These are phyloP conservation scores for Trichoderma cornu-damae DNA, from an alignment of 2,329 filamentous ascomycete species.

Conservation along the genomic window DNA sequence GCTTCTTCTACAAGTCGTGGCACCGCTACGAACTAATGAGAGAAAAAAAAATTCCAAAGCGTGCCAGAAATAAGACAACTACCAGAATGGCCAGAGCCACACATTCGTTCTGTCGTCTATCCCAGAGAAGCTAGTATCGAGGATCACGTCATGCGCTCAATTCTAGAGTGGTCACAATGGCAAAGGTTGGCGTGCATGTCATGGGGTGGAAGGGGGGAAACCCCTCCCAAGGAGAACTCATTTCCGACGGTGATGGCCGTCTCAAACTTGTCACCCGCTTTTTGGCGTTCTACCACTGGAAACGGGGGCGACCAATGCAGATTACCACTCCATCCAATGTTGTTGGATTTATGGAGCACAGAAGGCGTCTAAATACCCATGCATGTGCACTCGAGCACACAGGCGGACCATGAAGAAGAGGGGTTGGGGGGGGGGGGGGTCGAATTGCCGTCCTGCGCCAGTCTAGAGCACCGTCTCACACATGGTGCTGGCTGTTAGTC, in stretches of 20 bases:
- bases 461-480: slow-evolving; percentile 19
- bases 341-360: neutral
- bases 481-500: neutral
- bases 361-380: neutral
- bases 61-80: too few relatives aligned
- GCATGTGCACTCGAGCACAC: neutral
- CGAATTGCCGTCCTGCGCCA: slow-evolving; percentile 23
- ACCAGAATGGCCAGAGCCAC: neutral
- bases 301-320: neutral
- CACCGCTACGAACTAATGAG: too few relatives aligned
- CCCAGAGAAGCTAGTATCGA: too few relatives aligned
- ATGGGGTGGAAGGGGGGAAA: neutral
- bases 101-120: too few relatives aligned
- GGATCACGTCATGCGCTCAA: too few relatives aligned
- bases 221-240: too few relatives aligned
- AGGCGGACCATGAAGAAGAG: too few relatives aligned
- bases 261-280: neutral
- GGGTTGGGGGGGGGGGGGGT: neutral
- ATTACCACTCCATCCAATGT: neutral
- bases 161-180: too few relatives aligned
- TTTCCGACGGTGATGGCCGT: neutral
- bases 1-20: too few relatives aligned
- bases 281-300: neutral
- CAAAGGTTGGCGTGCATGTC: neutral
- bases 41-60: too few relatives aligned